Percentiles rank a stretch among this genome's conserved stretches.
phyloP scores from a whole-genome alignment of 768 basidiomycete species.

The Agaricus subrufescens region DNA sequence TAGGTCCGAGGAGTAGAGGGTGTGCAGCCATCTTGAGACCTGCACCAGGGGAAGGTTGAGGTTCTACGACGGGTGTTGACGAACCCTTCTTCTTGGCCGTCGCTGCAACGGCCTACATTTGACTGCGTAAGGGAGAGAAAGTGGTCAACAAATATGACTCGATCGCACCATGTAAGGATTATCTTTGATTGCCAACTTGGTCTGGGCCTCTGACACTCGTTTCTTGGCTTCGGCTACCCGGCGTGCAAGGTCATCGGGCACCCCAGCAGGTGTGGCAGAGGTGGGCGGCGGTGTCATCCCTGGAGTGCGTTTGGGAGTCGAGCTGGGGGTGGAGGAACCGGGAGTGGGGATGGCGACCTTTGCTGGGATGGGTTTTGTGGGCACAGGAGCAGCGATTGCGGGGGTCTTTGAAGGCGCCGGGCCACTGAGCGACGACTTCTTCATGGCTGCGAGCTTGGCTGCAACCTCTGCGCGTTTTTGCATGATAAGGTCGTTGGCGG shows the following conservation, averaged over 20 bases:
- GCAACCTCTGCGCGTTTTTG: constrained; percentile 82
- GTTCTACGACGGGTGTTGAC: constrained; percentile 43
- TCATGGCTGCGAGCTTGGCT: constrained; percentile 81
- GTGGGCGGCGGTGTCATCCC: constrained; percentile 21
- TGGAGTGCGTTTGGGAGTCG: constrained; percentile 22
- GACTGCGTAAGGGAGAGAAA: neutral
- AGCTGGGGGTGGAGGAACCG: constrained; percentile 29
- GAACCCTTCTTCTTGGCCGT: constrained; percentile 46
- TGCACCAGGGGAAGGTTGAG: constrained; percentile 60
- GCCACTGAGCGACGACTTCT: constrained; percentile 31
- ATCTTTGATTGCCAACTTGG: constrained; percentile 66
- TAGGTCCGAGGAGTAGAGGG: constrained; percentile 72
- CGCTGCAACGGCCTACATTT: constrained; percentile 46
- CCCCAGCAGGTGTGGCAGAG: constrained; percentile 34
- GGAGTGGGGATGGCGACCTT: constrained; percentile 28
- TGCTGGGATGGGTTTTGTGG: constrained; percentile 31
- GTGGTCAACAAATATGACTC: neutral
- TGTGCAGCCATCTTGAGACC: constrained; percentile 91
- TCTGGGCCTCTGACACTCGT: constrained; percentile 79
- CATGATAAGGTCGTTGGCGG: constrained; percentile 66
- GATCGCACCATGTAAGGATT: constrained; percentile 85
- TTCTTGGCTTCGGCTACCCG: constrained; percentile 83
- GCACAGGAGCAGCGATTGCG: constrained; percentile 35
- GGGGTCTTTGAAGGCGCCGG: constrained; percentile 9
- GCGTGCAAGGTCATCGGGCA: constrained; percentile 60